Conservation (phyloP, 2,329 filamentous ascomycete genomes). For the Pestalotiopsis sp. region DNA sequence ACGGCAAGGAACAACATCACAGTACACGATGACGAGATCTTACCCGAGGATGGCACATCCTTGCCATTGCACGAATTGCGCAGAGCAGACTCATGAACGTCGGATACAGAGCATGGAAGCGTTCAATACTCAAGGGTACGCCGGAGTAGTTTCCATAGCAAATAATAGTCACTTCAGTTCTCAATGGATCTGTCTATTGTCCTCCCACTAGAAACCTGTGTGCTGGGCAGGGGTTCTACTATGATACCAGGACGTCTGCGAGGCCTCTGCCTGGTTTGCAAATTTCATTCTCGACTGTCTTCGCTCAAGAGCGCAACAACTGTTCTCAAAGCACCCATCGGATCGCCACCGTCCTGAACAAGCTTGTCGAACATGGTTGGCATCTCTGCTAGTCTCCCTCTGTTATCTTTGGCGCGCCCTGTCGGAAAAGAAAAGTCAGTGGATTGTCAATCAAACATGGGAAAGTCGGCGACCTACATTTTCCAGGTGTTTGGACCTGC, state of each 20-base stretch:
- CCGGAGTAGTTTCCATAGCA: too few species aligned
- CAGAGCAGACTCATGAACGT: too few species aligned
- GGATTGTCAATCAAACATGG: neutral
- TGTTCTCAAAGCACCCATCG: conserved; percentile 58
- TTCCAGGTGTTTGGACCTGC: conserved; percentile 58
- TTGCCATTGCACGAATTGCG: too few species aligned
- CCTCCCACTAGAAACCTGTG: neutral
- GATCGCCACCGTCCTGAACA: conserved; percentile 56
- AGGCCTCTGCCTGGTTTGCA: neutral
- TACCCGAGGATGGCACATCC: too few species aligned
- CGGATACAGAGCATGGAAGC: too few species aligned
- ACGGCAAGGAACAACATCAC: neutral
- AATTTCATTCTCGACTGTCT: conserved; percentile 27
- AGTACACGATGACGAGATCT: neutral
- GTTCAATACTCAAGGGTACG: too few species aligned
- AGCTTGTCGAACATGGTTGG: conserved; percentile 64
- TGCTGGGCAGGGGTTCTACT: neutral
- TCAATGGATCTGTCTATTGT: neutral
- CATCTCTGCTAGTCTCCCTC: conserved; percentile 58
- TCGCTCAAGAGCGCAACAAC: conserved; percentile 63
- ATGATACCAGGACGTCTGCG: neutral
- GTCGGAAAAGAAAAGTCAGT: neutral
- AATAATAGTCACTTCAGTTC: too few species aligned
- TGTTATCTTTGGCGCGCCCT: conserved; percentile 65
- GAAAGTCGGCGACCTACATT: conserved; percentile 55